Evolutionary conservation across 208 protist species (phyloP), one percentile per base, ranked within the genome.

Genomic region (Trypanosoma lewisi): DNA sequence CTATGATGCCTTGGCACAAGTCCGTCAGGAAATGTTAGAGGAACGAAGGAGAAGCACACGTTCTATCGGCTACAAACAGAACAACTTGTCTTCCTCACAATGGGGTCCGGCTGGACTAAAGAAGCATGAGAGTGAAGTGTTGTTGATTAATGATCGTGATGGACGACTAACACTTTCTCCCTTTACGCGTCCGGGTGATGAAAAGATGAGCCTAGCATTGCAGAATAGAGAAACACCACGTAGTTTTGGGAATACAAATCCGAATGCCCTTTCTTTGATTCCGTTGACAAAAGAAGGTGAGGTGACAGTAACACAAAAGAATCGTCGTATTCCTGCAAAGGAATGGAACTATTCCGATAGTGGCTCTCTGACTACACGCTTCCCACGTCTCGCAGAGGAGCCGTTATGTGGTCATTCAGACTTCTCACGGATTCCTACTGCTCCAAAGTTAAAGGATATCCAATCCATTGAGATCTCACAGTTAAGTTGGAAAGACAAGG

Each of bases 401-500:
- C 45, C 53, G 4, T 49, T 61, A 19, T 41, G 64, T 6, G 42
- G 41, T 2, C 9, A 63, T 2, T 56, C 56, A 0, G 25, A 47
- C 4, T 56, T 77, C 21, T 49, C 49, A n/a, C 42, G 55, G 28
- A 53, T 94, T 34, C 83, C 82, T 5, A 78, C 37, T 39, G 75
- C 68, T 11, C 75, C 77, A 0, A 82, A 74, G 17, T 63, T 82
- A 64, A 77, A 78, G 49, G 81, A 89, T 36, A 58, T 87, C 0
- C 78, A 82, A 44, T 53, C 63, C 2, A 70, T 93, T 19, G 85
- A 97, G 28, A 85, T 97, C n/a, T 62, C 66, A 2, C 65, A 88
- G 19, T 63, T 97, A 12, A 75, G 71, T 36, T 97, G 93, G 93
- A 63, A 50, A 1, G 89, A 97, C 27, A 97, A 96, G 78, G 93